phyloP scores from a whole-genome alignment of 305 asterid species.

The Rubia peregrina region DNA sequence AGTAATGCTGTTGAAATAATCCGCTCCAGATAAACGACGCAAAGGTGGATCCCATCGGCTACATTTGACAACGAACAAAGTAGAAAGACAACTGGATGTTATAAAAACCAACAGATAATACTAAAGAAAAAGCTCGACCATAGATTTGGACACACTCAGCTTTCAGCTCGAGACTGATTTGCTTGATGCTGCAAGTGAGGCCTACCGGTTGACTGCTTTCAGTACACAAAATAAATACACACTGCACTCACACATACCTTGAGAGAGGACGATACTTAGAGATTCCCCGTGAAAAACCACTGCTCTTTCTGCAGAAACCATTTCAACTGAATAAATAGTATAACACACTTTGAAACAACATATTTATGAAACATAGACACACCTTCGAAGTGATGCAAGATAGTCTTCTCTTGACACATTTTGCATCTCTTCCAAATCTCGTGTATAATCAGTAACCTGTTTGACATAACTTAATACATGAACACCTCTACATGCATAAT shows the following conservation, averaged over 20 bases:
- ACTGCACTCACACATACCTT: slow-evolving; percentile 41
- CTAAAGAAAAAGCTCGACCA: background rate
- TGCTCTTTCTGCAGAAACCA: slow-evolving; percentile 76
- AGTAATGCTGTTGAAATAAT: slow-evolving; percentile 43
- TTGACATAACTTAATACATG: background rate
- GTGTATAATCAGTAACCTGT: slow-evolving; percentile 84
- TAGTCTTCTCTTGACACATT: slow-evolving; percentile 91
- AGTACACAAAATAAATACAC: slow-evolving; percentile 7
- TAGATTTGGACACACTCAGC: slow-evolving; percentile 12
- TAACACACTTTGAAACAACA: slow-evolving; percentile 9
- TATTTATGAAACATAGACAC: slow-evolving; percentile 9
- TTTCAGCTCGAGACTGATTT: background rate
- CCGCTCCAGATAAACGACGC: slow-evolving; percentile 61
- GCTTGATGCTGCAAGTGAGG: slow-evolving; percentile 2
- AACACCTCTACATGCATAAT: background rate
- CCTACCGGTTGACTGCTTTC: slow-evolving; percentile 9
- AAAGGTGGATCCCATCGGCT: slow-evolving; percentile 83
- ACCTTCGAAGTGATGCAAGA: slow-evolving; percentile 97
- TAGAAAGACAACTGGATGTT: slow-evolving; percentile 7
- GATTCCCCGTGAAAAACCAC: slow-evolving; percentile 93
- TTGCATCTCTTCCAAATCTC: slow-evolving; percentile 99
- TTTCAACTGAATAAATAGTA: slow-evolving; percentile 23
- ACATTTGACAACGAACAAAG: slow-evolving; percentile 18
- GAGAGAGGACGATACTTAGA: slow-evolving; percentile 92
- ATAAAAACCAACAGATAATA: background rate